Base-by-base conservation (phyloP, 306 rosid species). In the Acacia confusa region DNA sequence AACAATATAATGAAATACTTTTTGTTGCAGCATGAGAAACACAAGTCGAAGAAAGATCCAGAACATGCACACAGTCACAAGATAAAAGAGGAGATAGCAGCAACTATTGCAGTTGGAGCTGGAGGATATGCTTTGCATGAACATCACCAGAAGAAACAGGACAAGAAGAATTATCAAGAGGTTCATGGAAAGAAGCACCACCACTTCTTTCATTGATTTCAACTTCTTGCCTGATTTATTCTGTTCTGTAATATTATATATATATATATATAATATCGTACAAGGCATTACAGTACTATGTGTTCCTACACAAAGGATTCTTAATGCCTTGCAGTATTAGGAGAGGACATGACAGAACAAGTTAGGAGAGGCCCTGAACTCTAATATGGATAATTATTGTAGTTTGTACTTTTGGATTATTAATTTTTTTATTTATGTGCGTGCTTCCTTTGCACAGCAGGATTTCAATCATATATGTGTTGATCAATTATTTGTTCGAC, bases 101-200 rank as follows among this genome's bases (percentile, higher is more conserved):
- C 89, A 1, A 90, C 20, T 0, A 89, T 85, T 9, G 94, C 94
- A 4, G 89, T 89, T 4, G 97, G 89, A 78, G 55, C 89, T 1
- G 98, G 95, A 4, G 97, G 98, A 0, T 91, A 65, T 34, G 94
- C 90, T 38, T 88, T 94, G 71, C 95, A 94, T 61, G 98, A 92
- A 85, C 95, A 84, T 69, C 95, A 88, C 57, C 88, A 89, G 40
- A 89, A 90, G 72, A 84, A 90, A 72, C 91, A 94, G 76, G 17
- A 90, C 3, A 77, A 89, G 77, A 77, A 90, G 45, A 77, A 89
- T 74, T 89, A 87, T 9, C 86, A 87, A 44, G 92, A 94, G 80
- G 80, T 90, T 72, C 92, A 88, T 13, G 91, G 90, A 78, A 89
- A 89, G 88, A 89, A 89, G 82, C 79, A 88, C 15, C 94, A 86